Conservation (phyloP, 768 basidiomycete species). For the Lactarius hatsudake region DNA sequence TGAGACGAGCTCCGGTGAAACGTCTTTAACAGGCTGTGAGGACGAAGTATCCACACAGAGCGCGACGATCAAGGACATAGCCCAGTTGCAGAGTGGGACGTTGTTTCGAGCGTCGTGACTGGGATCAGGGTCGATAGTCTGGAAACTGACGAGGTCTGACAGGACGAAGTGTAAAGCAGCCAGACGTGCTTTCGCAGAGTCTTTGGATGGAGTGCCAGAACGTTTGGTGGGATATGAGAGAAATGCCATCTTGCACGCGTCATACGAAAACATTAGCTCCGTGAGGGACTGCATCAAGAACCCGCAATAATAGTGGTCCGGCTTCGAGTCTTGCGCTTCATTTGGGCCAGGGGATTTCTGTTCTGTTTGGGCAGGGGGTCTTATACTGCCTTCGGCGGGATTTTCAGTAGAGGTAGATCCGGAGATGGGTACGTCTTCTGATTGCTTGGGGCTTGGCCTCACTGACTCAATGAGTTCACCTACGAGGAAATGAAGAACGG, state of each 20-base stretch:
- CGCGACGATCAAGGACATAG: slow-evolving; percentile 86
- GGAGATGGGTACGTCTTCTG: slow-evolving; percentile 9
- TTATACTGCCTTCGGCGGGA: neutral
- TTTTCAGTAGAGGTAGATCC: slow-evolving; percentile 10
- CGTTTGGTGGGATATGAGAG: slow-evolving; percentile 72
- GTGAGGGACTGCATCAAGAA: slow-evolving; percentile 91
- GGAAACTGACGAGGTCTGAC: slow-evolving; percentile 76
- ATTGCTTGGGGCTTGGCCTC: slow-evolving; percentile 33
- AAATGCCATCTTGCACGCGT: slow-evolving; percentile 85
- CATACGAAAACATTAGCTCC: slow-evolving; percentile 91
- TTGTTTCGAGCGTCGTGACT: slow-evolving; percentile 53
- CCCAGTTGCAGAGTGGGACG: slow-evolving; percentile 74
- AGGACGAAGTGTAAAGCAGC: slow-evolving; percentile 78
- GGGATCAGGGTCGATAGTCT: slow-evolving; percentile 63
- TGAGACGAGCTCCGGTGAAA: slow-evolving; percentile 73
- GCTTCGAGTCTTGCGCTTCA: slow-evolving; percentile 17
- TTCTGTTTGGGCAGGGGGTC: slow-evolving; percentile 3
- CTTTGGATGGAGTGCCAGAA: slow-evolving; percentile 59
- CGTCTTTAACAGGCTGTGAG: slow-evolving; percentile 67
- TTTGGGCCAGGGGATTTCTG: neutral
- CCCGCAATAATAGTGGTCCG: slow-evolving; percentile 55
- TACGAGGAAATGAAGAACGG: slow-evolving; percentile 67
- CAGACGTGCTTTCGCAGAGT: slow-evolving; percentile 55
- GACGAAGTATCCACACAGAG: slow-evolving; percentile 85
- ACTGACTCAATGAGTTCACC: slow-evolving; percentile 63